Evolutionary conservation across 768 basidiomycete species (phyloP), one percentile per base, ranked within the genome.

Genomic region (Zangia roseola): DNA sequence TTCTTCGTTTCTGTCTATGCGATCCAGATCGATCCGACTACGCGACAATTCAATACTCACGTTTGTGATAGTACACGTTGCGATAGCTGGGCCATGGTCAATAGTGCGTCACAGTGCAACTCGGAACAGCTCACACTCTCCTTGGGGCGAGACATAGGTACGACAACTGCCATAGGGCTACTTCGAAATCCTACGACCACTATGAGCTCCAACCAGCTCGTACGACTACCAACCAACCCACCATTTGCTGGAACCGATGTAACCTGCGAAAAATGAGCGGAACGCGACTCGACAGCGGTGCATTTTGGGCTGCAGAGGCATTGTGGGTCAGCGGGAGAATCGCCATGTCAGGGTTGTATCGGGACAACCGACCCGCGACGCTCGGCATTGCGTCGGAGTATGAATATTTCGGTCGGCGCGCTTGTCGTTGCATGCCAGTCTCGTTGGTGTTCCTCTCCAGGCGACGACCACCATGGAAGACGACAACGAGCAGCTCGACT

Each of bases 11-110:
- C 93, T 90, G 70, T 54, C 34, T 36, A 40, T 36, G 19, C 31
- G 55, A 33, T 30, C 38, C 26, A 51, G 16, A 26, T 4, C 9
- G 19, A 3, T n/a, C 33, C 3, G 0, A 16, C 10, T 10, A 37
- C 36, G 34, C 41, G 6, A 43, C 8, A 6, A 34, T 33, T 3
- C 0, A 25, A 36, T 42, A 69, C 85, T 62, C 64, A 94, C 94
- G 91, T 71, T 94, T 94, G 71, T 97, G 94, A 63, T 94, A 97
- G 67, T 97, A 98, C 7, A 97, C 94, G 70, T 97, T 95, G 42
- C 93, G 86, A 69, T 97, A 94, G 16, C 90, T 92, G 59, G 9
- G 10, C 24, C 38, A 17, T 19, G 41, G 56, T 62, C 54, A 69
- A 47, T 35, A 28, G 28, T 40, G 26, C 20, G 19, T 33, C 1